A percentile compares a stretch with the other conserved stretches of the same genome.
These are phyloP conservation scores for Inga laurina DNA, from an alignment of 306 rosid genomes.

Conservation along the genomic window DNA sequence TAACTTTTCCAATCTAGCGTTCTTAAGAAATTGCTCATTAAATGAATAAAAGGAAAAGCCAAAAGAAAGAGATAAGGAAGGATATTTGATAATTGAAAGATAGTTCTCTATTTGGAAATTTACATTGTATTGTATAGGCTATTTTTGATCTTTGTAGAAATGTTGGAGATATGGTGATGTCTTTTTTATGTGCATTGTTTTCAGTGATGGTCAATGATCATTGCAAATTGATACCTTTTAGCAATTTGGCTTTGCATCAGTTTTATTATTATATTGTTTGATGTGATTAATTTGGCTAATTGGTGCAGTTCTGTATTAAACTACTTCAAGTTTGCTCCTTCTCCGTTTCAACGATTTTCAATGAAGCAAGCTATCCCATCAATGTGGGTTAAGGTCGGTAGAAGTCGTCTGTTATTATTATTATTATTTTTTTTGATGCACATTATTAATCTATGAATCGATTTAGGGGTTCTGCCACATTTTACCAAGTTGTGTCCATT, in stretches of 20 bases:
- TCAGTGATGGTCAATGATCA: neutral
- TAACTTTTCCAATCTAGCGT: conserved; percentile 1
- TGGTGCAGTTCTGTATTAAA: conserved; percentile 64
- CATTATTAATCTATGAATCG: neutral
- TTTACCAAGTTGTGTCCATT: neutral
- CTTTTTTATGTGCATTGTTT: neutral
- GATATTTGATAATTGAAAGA: neutral
- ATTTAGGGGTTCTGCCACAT: conserved; percentile 7
- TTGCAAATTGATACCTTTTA: neutral
- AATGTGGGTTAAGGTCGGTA: conserved; percentile 44
- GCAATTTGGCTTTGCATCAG: neutral
- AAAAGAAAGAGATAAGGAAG: neutral
- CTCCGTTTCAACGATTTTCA: conserved; percentile 77
- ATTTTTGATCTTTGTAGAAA: neutral
- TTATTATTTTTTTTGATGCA: neutral
- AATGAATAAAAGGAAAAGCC: neutral
- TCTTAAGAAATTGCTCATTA: neutral
- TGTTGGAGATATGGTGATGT: neutral
- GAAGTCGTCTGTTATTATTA: neutral
- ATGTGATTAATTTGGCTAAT: conserved; percentile 21
- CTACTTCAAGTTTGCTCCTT: conserved; percentile 77
- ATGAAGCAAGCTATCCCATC: conserved; percentile 23
- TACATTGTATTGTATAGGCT: neutral
- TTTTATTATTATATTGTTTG: conserved; percentile 19
- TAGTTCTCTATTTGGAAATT: conserved; percentile 3